These are phyloP conservation scores for Lagenaria siceraria DNA, from an alignment of 306 rosid genomes.

Conservation along the genomic window DNA sequence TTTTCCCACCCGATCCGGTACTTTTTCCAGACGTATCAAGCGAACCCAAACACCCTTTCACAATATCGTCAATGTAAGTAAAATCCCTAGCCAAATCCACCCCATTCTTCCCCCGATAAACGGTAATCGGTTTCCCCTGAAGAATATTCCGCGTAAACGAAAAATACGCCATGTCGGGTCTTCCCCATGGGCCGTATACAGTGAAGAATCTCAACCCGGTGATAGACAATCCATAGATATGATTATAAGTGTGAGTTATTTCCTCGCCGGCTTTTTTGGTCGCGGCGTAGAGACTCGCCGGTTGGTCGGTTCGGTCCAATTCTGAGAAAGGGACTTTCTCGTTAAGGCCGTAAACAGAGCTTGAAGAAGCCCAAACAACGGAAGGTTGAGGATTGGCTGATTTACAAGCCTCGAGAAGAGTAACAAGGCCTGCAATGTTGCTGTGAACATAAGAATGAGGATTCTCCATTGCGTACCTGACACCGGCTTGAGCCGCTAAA, in stretches of 20 bases:
- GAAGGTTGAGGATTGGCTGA: conserved; percentile 9
- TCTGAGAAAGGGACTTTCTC: conserved; percentile 46
- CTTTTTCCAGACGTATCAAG: conserved; percentile 61
- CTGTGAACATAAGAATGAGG: conserved; percentile 78
- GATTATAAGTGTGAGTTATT: conserved; percentile 1
- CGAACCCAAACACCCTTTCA: conserved; percentile 71
- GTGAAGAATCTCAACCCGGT: conserved; percentile 83
- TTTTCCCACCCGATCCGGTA: conserved; percentile 83
- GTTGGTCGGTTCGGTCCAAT: conserved; percentile 52
- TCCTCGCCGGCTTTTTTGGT: conserved; percentile 57
- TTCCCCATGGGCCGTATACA: conserved; percentile 86
- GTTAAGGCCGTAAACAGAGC: conserved; percentile 47
- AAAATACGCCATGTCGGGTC: conserved; percentile 94
- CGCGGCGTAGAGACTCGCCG: conserved; percentile 30
- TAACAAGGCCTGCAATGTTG: conserved; percentile 77
- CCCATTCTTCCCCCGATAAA: conserved; percentile 66
- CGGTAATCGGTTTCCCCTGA: conserved; percentile 71
- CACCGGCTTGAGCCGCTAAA: conserved; percentile 91
- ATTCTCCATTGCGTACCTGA: conserved; percentile 82
- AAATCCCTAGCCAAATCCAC: conserved; percentile 75
- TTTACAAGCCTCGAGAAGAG: conserved; percentile 69
- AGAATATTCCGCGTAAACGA: conserved; percentile 64
- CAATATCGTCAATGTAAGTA: conserved; percentile 74
- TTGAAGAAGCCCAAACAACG: conserved; percentile 24
- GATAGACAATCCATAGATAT: conserved; percentile 55